A percentile compares a stretch with the other conserved stretches of the same genome.
These are phyloP conservation scores for Tirmania nivea DNA, from an alignment of 495 filamentous ascomycete species.

Conservation along the genomic window DNA sequence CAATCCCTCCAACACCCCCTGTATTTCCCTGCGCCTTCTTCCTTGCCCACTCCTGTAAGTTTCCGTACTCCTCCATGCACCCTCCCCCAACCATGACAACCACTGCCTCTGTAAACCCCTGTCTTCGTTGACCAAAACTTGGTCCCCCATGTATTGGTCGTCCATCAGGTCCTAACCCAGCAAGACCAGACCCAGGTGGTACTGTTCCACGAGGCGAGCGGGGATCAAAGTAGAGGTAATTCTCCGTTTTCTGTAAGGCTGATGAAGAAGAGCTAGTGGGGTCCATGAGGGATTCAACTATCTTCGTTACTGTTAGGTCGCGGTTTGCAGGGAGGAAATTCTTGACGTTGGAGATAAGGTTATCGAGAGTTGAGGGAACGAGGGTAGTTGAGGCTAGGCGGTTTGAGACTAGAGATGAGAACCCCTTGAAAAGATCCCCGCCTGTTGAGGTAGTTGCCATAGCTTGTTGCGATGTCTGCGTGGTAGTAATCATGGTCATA, in stretches of 20 bases:
- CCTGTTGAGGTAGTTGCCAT: constrained; percentile 32
- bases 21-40: constrained; percentile 56
- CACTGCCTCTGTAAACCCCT: constrained; percentile 85
- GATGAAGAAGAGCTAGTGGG: constrained; percentile 68
- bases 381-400: constrained; percentile 73
- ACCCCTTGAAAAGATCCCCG: constrained; percentile 61
- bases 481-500: constrained; percentile 95
- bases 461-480: constrained; percentile 35
- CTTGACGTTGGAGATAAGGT: constrained; percentile 91
- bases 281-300: constrained; percentile 97
- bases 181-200: constrained; percentile 36
- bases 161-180: constrained; percentile 25
- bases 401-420: constrained; percentile 58
- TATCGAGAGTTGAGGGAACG: constrained; percentile 78
- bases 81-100: constrained; percentile 95
- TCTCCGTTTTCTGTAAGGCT: constrained; percentile 90
- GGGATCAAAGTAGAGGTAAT: constrained; percentile 97
- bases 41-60: constrained; percentile 86
- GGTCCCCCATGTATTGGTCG: constrained; percentile 33
- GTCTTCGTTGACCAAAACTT: constrained; percentile 78
- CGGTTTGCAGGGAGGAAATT: constrained; percentile 92
- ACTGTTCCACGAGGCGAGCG: constrained; percentile 83
- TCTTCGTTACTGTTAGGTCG: constrained; percentile 90
- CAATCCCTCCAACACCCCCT: constrained; percentile 83
- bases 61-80: constrained; percentile 98